phyloP scores from a whole-genome alignment of 2,329 filamentous ascomycete genomes.

The Colletotrichum lentis region DNA sequence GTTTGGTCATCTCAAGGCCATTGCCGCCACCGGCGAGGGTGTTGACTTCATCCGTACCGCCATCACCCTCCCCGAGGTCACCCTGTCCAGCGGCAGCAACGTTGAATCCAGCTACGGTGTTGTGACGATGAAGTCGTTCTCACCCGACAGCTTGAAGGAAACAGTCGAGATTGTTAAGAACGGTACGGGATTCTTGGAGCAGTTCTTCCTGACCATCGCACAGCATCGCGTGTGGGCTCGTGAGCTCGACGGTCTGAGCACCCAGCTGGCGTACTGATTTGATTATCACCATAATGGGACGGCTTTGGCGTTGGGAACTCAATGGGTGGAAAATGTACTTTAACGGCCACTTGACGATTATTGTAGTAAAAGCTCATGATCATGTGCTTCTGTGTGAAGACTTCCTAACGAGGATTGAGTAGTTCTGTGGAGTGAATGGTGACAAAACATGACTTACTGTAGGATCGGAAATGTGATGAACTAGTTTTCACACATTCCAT shows the following conservation, averaged over 20 bases:
- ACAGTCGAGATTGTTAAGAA: conserved; percentile 70
- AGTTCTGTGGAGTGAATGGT: fast-evolving
- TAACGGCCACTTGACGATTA: not conserved
- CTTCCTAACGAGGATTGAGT: too few species aligned
- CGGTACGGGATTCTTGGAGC: conserved; percentile 73
- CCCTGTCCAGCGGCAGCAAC: conserved; percentile 54
- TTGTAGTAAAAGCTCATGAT: too few species aligned
- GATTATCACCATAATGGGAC: too few species aligned
- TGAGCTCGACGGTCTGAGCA: conserved; percentile 74
- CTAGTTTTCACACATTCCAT: too few species aligned
- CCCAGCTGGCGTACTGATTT: conserved; percentile 72
- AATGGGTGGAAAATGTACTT: not conserved
- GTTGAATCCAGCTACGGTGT: conserved; percentile 78
- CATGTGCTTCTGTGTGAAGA: too few species aligned
- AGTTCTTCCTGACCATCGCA: conserved; percentile 74
- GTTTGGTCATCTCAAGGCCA: conserved; percentile 82
- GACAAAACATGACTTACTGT: not conserved
- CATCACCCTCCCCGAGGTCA: conserved; percentile 54
- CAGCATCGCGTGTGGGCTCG: conserved; percentile 78
- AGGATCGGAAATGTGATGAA: not conserved
- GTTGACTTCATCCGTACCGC: conserved; percentile 67
- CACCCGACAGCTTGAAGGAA: conserved; percentile 68
- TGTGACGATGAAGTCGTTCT: conserved; percentile 67
- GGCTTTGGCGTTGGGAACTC: not conserved
- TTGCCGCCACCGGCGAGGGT: conserved; percentile 78